These are phyloP conservation scores for Thuidium tamariscinum DNA, from an alignment of 225 moss, liverwort and hornwort genomes.

Conservation along the genomic window DNA sequence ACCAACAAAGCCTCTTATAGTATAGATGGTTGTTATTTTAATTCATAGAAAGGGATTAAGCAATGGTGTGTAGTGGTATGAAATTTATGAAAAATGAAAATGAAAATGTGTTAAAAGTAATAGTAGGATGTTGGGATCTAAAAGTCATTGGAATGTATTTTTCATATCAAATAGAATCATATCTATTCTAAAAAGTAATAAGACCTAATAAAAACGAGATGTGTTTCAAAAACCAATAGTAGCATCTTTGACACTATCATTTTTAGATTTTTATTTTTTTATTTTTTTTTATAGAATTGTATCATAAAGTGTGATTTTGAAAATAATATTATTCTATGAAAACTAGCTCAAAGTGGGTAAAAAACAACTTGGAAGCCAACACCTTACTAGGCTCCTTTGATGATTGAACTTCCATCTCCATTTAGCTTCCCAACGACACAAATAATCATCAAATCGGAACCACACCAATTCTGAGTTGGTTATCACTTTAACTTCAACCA, in stretches of 20 bases:
- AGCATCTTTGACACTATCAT: background rate
- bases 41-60: background rate
- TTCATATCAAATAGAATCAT: background rate
- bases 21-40: fast-evolving
- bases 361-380: no score
- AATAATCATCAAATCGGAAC: no score
- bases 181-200: background rate
- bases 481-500: no score
- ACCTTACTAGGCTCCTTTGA: no score
- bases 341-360: no score
- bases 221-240: fast-evolving
- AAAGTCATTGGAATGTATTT: background rate
- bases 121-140: background rate
- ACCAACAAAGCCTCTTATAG: background rate
- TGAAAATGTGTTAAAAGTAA: background rate
- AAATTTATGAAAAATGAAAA: background rate
- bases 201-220: background rate
- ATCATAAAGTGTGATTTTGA: background rate
- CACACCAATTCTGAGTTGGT: no score
- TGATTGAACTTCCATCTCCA: no score
- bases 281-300: background rate
- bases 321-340: no score
- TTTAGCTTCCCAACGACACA: no score
- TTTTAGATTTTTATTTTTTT: fast-evolving
- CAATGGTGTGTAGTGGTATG: background rate